These are phyloP conservation scores for Boehmeria nivea DNA, from an alignment of 306 rosid species.

Conservation along the genomic window DNA sequence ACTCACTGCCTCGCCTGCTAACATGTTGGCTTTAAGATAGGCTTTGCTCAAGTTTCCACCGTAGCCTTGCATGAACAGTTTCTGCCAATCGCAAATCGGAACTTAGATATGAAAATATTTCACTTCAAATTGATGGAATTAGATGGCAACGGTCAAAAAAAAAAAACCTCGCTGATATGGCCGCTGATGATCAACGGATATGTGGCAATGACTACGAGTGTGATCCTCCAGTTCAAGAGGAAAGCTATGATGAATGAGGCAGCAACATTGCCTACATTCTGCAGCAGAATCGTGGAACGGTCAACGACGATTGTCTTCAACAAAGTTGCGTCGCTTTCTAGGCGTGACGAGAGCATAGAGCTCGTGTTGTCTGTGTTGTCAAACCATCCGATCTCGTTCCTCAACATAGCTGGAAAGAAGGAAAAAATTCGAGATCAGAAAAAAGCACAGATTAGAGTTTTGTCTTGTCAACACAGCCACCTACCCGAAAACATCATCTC, in stretches of 20 bases:
- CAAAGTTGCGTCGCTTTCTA: constrained; percentile 79
- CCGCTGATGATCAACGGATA: constrained; percentile 88
- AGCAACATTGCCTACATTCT: constrained; percentile 76
- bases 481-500: constrained; percentile 85
- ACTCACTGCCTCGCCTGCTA: constrained; percentile 96
- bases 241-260: constrained; percentile 81
- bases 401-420: constrained; percentile 64
- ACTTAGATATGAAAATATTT: neutral
- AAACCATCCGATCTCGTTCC: constrained; percentile 96
- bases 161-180: constrained; percentile 80
- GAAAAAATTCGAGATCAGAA: too few species aligned
- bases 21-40: constrained; percentile 86
- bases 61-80: constrained; percentile 87
- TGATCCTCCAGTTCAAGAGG: constrained; percentile 89
- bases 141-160: constrained; percentile 6
- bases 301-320: constrained; percentile 80
- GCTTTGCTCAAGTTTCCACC: constrained; percentile 99
- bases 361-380: constrained; percentile 80
- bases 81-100: constrained; percentile 34
- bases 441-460: too few species aligned
- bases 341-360: constrained; percentile 81
- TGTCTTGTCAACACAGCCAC: constrained; percentile 1
- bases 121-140: neutral
- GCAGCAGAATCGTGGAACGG: constrained; percentile 71
- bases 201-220: constrained; percentile 83